Evolutionary conservation across 306 rosid genomes (phyloP).

Genomic region (Pueraria montana): DNA sequence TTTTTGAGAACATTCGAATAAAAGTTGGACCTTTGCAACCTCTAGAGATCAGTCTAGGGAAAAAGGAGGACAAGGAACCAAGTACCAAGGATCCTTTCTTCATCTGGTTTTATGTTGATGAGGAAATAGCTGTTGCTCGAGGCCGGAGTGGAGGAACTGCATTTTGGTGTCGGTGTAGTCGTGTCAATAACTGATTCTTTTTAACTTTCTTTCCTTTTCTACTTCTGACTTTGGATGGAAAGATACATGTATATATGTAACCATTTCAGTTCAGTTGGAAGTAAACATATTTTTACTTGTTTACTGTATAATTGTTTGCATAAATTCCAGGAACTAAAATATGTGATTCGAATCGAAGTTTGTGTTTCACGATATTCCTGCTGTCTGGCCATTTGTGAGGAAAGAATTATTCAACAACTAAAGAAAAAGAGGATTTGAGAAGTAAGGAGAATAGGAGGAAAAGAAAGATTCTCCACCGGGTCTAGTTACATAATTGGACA

Average conservation of each 20-base stretch:
- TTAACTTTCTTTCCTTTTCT: background rate
- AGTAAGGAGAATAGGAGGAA: background rate
- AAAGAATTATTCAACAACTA: slow-evolving; percentile 1
- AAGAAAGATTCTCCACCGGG: background rate
- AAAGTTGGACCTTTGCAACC: slow-evolving; percentile 86
- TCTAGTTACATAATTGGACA: background rate
- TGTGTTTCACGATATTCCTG: slow-evolving; percentile 10
- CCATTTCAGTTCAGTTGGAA: slow-evolving; percentile 31
- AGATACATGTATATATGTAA: slow-evolving; percentile 40
- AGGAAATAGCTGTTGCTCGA: slow-evolving; percentile 95
- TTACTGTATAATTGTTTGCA: slow-evolving; percentile 16
- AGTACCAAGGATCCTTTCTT: slow-evolving; percentile 84
- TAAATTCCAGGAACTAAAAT: slow-evolving; percentile 25
- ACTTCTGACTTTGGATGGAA: slow-evolving; percentile 25
- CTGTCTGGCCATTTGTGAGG: background rate
- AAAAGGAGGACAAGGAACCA: slow-evolving; percentile 79
- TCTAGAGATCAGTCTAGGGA: slow-evolving; percentile 80
- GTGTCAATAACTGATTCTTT: slow-evolving; percentile 52
- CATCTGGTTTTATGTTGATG: slow-evolving; percentile 94
- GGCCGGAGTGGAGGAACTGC: slow-evolving; percentile 96
- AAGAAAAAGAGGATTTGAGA: background rate
- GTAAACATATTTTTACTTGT: slow-evolving; percentile 5
- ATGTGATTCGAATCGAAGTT: slow-evolving; percentile 10
- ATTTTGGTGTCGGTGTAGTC: slow-evolving; percentile 87
- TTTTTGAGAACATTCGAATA: slow-evolving; percentile 72